A percentile compares a stretch with the other conserved stretches of the same genome.
These are phyloP conservation scores for Ceratocystis diversiconidia DNA, from an alignment of 2,329 filamentous ascomycete genomes.

Conservation along the genomic window DNA sequence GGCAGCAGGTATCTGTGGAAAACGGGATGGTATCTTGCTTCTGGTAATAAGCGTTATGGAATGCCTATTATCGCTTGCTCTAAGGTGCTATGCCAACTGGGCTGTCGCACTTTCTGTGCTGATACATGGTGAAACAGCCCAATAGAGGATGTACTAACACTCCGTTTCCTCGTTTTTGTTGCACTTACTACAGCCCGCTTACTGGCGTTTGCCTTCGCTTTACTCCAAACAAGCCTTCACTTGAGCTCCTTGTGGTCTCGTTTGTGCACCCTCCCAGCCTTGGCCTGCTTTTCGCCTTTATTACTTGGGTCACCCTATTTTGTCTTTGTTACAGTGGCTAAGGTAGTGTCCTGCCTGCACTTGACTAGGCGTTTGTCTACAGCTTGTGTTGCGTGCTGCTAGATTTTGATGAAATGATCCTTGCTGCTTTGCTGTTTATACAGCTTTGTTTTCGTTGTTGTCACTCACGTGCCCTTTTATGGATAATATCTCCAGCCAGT, in stretches of 20 bases:
- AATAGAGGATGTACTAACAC: not conserved
- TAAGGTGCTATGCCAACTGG: not conserved
- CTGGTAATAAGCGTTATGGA: too few species aligned
- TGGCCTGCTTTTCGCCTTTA: not conserved
- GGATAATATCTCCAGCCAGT: not conserved
- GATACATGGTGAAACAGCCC: not conserved
- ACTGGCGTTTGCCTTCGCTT: not conserved
- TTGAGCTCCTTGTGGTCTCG: not conserved
- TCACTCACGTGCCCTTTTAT: slow-evolving; percentile 10
- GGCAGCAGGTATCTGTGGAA: too few species aligned
- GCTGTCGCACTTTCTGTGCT: not conserved
- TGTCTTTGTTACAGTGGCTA: not conserved
- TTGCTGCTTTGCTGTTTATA: not conserved
- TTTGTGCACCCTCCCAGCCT: not conserved
- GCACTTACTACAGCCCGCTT: not conserved
- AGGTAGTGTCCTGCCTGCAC: not conserved
- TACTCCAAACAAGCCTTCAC: not conserved
- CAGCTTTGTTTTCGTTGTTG: not conserved
- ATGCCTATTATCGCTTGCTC: not conserved
- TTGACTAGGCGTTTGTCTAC: not conserved
- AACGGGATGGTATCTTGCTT: too few species aligned
- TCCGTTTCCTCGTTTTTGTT: not conserved
- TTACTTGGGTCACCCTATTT: not conserved
- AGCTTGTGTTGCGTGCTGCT: not conserved
- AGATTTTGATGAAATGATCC: slow-evolving; percentile 1